Evolutionary conservation across 768 basidiomycete genomes (phyloP).

Genomic region (Xerocomellus intermedius): DNA sequence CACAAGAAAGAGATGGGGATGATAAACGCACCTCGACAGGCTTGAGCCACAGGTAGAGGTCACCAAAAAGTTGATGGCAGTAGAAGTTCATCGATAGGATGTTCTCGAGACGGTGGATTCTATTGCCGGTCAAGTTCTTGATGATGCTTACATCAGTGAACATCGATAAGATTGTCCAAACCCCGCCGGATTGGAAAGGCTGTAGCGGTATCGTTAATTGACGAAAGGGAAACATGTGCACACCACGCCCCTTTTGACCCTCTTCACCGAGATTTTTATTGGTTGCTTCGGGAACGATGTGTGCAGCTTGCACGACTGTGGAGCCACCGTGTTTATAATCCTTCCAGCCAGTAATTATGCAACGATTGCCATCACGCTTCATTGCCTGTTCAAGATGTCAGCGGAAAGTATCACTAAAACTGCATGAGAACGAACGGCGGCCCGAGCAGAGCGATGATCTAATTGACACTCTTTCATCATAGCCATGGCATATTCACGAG

Average conservation of each 20-base stretch:
- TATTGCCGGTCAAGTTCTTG: not conserved
- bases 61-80: not conserved
- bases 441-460: not conserved
- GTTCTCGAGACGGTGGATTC: not conserved
- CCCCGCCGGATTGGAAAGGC: not conserved
- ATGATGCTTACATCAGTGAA: not conserved
- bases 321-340: not conserved
- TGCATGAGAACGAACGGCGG: not conserved
- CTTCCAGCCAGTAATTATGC: not conserved
- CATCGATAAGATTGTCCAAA: not conserved
- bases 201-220: not conserved
- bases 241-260: not conserved
- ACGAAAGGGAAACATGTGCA: not conserved
- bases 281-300: not conserved
- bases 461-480: not conserved
- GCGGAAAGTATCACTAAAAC: not conserved
- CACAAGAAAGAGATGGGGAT: not conserved
- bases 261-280: not conserved
- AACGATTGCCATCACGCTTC: not conserved
- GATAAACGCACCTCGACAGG: not conserved
- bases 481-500: not conserved
- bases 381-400: not conserved
- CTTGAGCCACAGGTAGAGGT: not conserved
- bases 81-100: not conserved
- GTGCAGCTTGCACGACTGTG: not conserved